These are phyloP conservation scores for Cryptococcus sp. DNA, from an alignment of 1,284 basidiomycete genomes.

Conservation along the genomic window DNA sequence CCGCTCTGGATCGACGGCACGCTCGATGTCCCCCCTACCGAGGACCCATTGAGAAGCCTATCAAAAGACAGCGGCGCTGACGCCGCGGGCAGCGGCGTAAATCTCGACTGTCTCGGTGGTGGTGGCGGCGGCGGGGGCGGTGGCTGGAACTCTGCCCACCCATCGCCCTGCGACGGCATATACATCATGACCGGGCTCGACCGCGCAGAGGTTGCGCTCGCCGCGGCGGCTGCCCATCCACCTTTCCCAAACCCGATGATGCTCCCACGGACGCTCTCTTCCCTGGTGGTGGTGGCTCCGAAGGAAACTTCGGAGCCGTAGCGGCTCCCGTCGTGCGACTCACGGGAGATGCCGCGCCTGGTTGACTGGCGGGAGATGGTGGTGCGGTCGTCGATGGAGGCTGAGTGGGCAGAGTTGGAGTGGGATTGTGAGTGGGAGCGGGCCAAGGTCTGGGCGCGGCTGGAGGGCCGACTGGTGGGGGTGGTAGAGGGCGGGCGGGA, in stretches of 20 bases:
- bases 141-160: constrained; percentile 42
- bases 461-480: too few relatives aligned
- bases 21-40: background rate
- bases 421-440: too few relatives aligned
- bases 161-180: constrained; percentile 34
- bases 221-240: constrained; percentile 42
- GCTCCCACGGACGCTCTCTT: constrained; percentile 21
- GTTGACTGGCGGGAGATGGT: constrained; percentile 20
- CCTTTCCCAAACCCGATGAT: constrained; percentile 39
- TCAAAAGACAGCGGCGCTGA: constrained; percentile 31
- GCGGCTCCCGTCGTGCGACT: constrained; percentile 24
- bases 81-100: constrained; percentile 35
- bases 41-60: constrained; percentile 17
- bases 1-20: constrained; percentile 3
- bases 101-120: constrained; percentile 33
- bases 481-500: too few relatives aligned
- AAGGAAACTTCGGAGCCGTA: constrained; percentile 24
- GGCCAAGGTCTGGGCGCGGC: too few relatives aligned
- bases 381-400: constrained; percentile 14
- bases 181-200: constrained; percentile 40
- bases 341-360: constrained; percentile 4
- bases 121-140: constrained; percentile 16
- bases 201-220: constrained; percentile 6
- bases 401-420: background rate
- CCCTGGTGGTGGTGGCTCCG: constrained; percentile 15